Conservation (phyloP, 192 early-diverging fungal species). For the Lobosporangium transversale region DNA sequence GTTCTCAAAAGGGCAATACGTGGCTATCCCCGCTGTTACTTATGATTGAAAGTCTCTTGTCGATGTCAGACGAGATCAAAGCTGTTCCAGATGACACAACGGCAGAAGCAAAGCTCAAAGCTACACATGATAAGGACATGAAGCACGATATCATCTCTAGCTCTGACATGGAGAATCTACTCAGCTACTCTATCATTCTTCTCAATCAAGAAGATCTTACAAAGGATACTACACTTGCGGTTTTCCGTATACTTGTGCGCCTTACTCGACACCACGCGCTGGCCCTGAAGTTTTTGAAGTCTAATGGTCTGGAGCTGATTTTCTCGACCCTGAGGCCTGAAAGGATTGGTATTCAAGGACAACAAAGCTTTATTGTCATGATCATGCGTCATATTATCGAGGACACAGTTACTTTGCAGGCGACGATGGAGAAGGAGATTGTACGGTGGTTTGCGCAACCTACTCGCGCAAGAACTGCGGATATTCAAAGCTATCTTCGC, state of each 20-base stretch:
- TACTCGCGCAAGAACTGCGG: slow-evolving; percentile 67
- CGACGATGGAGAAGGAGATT: slow-evolving; percentile 81
- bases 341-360: slow-evolving; percentile 76
- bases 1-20: slow-evolving; percentile 30
- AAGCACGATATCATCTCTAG: slow-evolving; percentile 57
- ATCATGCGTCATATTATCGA: slow-evolving; percentile 94
- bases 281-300: slow-evolving; percentile 74
- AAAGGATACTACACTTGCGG: slow-evolving; percentile 69
- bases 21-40: slow-evolving; percentile 72
- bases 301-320: slow-evolving; percentile 72
- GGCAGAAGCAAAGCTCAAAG: slow-evolving; percentile 30
- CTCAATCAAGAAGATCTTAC: slow-evolving; percentile 50
- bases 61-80: slow-evolving; percentile 70
- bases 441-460: slow-evolving; percentile 77
- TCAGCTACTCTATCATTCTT: slow-evolving; percentile 51
- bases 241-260: slow-evolving; percentile 83
- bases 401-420: slow-evolving; percentile 66
- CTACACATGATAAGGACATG: slow-evolving; percentile 41
- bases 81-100: slow-evolving; percentile 36
- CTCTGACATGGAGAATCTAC: slow-evolving; percentile 41
- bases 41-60: slow-evolving; percentile 72
- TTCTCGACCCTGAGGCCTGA: slow-evolving; percentile 68
- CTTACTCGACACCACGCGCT: slow-evolving; percentile 75
- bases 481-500: slow-evolving; percentile 76
- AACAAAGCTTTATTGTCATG: slow-evolving; percentile 82